Evolutionary conservation across 2,329 filamentous ascomycete genomes (phyloP), one percentile per base, ranked within the genome.

Genomic region (Cladorrhinum sp.): DNA sequence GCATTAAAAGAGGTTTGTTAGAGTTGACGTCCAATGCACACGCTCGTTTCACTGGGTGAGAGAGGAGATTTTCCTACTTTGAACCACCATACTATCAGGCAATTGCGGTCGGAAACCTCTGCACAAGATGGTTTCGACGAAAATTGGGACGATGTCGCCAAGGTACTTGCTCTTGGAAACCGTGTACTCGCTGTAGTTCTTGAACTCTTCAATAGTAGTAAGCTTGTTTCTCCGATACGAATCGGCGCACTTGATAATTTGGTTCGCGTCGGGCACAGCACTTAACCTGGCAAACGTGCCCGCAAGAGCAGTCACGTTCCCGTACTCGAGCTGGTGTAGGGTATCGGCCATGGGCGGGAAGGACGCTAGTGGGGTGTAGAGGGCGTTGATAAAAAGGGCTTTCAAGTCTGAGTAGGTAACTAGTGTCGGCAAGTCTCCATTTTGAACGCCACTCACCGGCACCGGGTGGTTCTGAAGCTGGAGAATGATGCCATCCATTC

Each of bases 161-260:
- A 70, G 51, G 53, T 74, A 74, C 52, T 68, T 71, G 70, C 70
- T 74, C 63, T 64, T 63, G n/a, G 65, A 67, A 23, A 57, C 55
- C 2, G 65, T 60, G 60, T 68, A 62, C 54, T 72, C 66, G 27
- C 62, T 67, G 55, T 64, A 70, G 45, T 32, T 55, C 56, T 57
- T 60, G 36, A 68, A 73, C 9, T 70, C 67, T 27, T 70, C 69
- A 54, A 72, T 59, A 16, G 65, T 70, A 55, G 55, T 55, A 20
- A 73, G 63, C 25, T 54, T 68, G 66, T 74, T 74, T 48, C 62
- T 67, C 13, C 62, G 62, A 60, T 68, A 69, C 6, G 71, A 65
- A 63, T 74, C 72, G 32, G 62, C 67, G 61, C 72, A 73, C 55
- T 58, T 63, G 29, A 73, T 73, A 7, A 64, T 13, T 6, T 32